These are phyloP conservation scores for Rosellinia necatrix DNA, from an alignment of 2,329 filamentous ascomycete genomes.

Conservation along the genomic window DNA sequence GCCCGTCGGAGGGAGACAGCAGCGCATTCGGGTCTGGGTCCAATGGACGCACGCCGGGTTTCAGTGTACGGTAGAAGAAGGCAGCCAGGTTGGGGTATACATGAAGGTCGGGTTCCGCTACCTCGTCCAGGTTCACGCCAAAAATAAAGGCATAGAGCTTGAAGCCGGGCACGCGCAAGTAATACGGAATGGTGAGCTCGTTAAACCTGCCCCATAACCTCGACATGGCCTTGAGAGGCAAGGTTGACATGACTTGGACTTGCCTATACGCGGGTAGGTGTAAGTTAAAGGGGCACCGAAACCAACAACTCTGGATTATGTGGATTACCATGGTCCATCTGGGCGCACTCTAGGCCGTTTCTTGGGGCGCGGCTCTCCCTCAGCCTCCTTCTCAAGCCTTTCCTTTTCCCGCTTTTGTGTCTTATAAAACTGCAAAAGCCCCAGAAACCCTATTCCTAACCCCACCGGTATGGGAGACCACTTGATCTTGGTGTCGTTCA, in stretches of 20 bases:
- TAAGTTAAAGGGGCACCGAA: conserved; percentile 10
- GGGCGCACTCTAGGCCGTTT: conserved; percentile 70
- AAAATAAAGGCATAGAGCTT: conserved; percentile 90
- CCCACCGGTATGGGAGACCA: conserved; percentile 93
- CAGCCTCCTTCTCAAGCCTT: conserved; percentile 52
- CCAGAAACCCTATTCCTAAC: conserved; percentile 82
- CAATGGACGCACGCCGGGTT: conserved; percentile 83
- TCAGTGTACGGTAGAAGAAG: conserved; percentile 96
- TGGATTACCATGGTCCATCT: conserved; percentile 76
- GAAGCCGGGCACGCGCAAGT: conserved; percentile 85
- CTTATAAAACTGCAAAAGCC: conserved; percentile 82
- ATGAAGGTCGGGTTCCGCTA: conserved; percentile 85
- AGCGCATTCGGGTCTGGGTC: conserved; percentile 81
- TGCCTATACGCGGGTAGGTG: conserved; percentile 57
- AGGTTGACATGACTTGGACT: conserved; percentile 89
- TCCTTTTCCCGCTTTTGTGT: conserved; percentile 63
- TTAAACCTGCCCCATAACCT: conserved; percentile 91
- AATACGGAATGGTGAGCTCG: conserved; percentile 85
- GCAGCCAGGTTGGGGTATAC: conserved; percentile 90
- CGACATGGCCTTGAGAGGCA: conserved; percentile 89
- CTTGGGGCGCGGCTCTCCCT: conserved; percentile 51
- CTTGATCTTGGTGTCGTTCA: conserved; percentile 64
- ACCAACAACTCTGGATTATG: conserved; percentile 1
- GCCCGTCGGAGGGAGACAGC: conserved; percentile 87
- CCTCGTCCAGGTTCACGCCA: conserved; percentile 87